Evolutionary conservation across 192 early-diverging fungal genomes (phyloP).

Genomic region (Coemansia brasiliensis): DNA sequence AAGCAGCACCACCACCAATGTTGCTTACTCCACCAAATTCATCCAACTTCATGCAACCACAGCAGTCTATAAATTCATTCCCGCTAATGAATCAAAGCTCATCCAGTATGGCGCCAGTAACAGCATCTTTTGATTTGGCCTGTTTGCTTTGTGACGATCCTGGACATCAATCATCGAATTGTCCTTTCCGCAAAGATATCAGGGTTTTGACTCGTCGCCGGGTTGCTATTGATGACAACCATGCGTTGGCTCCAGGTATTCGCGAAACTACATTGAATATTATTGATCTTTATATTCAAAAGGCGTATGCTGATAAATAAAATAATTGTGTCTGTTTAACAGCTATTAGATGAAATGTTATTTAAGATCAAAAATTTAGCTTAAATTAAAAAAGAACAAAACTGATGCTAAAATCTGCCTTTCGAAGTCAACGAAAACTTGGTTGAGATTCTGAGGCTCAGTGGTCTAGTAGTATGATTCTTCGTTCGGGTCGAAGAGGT

Average conservation of each 20-base stretch:
- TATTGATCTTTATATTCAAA: constrained; percentile 20
- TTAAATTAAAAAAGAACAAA: too few relatives aligned
- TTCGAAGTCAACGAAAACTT: background rate
- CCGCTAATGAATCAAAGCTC: too few relatives aligned
- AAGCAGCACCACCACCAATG: background rate
- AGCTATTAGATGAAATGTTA: too few relatives aligned
- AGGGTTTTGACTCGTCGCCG: constrained; percentile 12
- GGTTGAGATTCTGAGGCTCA: constrained; percentile 15
- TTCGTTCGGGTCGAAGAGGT: constrained; percentile 57
- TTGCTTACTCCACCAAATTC: constrained; percentile 5
- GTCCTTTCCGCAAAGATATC: constrained; percentile 7
- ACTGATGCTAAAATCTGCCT: too few relatives aligned
- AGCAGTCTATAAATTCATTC: background rate
- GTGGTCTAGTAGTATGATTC: constrained; percentile 57
- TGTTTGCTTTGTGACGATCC: constrained; percentile 22
- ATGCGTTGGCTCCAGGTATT: constrained; percentile 9
- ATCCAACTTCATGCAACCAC: background rate
- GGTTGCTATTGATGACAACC: constrained; percentile 4
- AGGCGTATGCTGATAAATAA: background rate
- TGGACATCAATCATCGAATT: constrained; percentile 2
- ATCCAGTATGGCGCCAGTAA: background rate
- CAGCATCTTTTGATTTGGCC: constrained; percentile 15
- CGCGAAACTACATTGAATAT: constrained; percentile 13
- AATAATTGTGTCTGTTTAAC: background rate
- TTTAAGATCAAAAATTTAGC: too few relatives aligned